Percentiles rank a stretch among this genome's conserved stretches.
These are phyloP conservation scores for Aspergillus leporis DNA, from an alignment of 495 filamentous ascomycete genomes.

Conservation along the genomic window DNA sequence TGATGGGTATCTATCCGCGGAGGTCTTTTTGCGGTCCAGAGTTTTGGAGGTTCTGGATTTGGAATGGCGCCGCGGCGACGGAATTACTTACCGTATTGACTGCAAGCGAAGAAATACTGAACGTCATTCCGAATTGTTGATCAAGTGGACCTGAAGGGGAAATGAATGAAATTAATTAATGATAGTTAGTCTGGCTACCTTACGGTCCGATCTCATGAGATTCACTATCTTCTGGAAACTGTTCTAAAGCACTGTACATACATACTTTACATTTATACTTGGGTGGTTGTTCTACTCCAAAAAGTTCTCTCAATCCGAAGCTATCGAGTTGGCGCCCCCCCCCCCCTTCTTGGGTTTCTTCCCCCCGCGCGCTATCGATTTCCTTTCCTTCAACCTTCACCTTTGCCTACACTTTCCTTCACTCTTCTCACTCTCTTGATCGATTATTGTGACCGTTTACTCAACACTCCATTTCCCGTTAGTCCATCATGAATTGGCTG, in stretches of 20 bases:
- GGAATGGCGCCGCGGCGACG: slow-evolving; percentile 13
- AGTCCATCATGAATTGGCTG: slow-evolving; percentile 64
- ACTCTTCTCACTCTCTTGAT: slow-evolving; percentile 20
- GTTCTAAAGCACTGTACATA: too few relatives aligned
- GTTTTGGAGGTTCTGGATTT: background rate
- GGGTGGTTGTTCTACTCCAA: too few relatives aligned
- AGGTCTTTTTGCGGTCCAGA: slow-evolving; percentile 12
- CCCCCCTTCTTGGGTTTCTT: background rate
- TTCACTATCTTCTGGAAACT: too few relatives aligned
- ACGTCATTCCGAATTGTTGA: slow-evolving; percentile 14
- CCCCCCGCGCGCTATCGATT: slow-evolving; percentile 37
- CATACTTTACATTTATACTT: too few relatives aligned
- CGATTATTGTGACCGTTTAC: background rate
- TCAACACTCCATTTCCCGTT: slow-evolving; percentile 10
- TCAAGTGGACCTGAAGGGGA: background rate
- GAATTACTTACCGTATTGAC: slow-evolving; percentile 18
- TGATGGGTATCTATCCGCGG: background rate
- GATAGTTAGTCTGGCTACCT: too few relatives aligned
- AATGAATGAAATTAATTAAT: background rate
- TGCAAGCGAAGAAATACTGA: slow-evolving; percentile 11
- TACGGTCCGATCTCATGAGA: too few relatives aligned
- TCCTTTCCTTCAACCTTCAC: too few relatives aligned
- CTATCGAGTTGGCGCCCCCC: background rate
- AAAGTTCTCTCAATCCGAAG: too few relatives aligned
- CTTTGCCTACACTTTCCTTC: slow-evolving; percentile 5